Evolutionary conservation across 2,329 filamentous ascomycete genomes (phyloP).

Genomic region (Coniochaeta prunicola): DNA sequence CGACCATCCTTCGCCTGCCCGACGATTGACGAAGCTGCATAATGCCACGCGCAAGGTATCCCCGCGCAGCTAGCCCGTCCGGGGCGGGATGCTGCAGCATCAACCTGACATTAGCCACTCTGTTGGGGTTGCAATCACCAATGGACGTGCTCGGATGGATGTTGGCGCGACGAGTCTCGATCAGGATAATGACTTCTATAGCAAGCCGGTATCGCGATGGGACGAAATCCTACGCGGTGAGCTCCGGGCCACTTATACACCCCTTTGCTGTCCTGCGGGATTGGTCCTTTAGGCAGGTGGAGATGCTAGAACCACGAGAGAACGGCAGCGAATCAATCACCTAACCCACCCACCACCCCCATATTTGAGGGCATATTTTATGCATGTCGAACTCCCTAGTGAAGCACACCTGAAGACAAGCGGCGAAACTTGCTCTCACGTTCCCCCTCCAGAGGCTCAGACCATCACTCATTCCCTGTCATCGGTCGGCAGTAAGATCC

Average conservation of each 20-base stretch:
- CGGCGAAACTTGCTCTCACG: neutral
- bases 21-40: neutral
- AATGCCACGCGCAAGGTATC: neutral
- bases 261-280: neutral
- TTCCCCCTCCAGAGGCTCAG: neutral
- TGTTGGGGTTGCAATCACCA: neutral
- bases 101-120: neutral
- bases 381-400: neutral
- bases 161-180: neutral
- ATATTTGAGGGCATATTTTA: conserved; percentile 1
- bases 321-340: neutral
- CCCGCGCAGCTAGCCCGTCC: neutral
- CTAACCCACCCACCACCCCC: conserved; percentile 1
- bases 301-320: neutral
- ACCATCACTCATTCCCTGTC: neutral
- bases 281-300: neutral
- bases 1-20: neutral
- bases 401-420: neutral
- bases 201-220: neutral
- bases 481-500: neutral
- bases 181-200: neutral
- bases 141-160: neutral
- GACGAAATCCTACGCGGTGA: neutral
- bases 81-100: neutral
- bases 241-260: neutral